These are phyloP conservation scores for Neopestalotiopsis clavispora DNA, from an alignment of 2,329 filamentous ascomycete genomes.

Conservation along the genomic window DNA sequence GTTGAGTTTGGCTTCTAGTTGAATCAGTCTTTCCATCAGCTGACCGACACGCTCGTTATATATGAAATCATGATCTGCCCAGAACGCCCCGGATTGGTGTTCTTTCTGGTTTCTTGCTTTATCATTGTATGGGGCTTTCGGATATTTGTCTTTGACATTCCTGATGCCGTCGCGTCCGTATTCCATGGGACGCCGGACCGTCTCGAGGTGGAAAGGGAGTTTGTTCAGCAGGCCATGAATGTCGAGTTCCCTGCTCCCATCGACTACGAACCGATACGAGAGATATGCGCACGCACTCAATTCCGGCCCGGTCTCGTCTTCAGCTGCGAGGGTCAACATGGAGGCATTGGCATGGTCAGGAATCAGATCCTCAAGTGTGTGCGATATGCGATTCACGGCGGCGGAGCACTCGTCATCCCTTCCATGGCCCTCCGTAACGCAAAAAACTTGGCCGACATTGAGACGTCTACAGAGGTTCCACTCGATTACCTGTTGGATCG, in stretches of 20 bases:
- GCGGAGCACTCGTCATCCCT: slow-evolving; percentile 41
- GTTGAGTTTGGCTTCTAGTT: background rate
- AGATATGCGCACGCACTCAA: slow-evolving; percentile 35
- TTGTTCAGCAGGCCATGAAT: slow-evolving; percentile 30
- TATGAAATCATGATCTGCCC: background rate
- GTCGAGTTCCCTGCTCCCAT: slow-evolving; percentile 42
- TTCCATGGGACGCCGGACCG: slow-evolving; percentile 19
- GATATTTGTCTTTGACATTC: slow-evolving; percentile 20
- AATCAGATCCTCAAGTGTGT: slow-evolving; percentile 47
- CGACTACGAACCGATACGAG: slow-evolving; percentile 38
- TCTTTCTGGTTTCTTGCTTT: slow-evolving; percentile 19
- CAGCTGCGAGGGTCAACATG: slow-evolving; percentile 44
- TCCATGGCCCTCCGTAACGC: slow-evolving; percentile 40
- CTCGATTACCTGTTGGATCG: slow-evolving; percentile 37
- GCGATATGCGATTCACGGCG: slow-evolving; percentile 43
- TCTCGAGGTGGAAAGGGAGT: slow-evolving; percentile 23
- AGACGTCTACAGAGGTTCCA: slow-evolving; percentile 32
- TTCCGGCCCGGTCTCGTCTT: slow-evolving; percentile 43
- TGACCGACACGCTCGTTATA: background rate
- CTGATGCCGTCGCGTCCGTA: slow-evolving; percentile 17
- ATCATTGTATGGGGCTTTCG: slow-evolving; percentile 21
- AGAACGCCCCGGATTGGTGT: slow-evolving; percentile 20
- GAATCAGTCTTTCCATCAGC: background rate
- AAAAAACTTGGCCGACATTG: slow-evolving; percentile 36
- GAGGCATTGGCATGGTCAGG: slow-evolving; percentile 44